Conservation (phyloP, 139 green algal species). For the Closterium sp. region DNA sequence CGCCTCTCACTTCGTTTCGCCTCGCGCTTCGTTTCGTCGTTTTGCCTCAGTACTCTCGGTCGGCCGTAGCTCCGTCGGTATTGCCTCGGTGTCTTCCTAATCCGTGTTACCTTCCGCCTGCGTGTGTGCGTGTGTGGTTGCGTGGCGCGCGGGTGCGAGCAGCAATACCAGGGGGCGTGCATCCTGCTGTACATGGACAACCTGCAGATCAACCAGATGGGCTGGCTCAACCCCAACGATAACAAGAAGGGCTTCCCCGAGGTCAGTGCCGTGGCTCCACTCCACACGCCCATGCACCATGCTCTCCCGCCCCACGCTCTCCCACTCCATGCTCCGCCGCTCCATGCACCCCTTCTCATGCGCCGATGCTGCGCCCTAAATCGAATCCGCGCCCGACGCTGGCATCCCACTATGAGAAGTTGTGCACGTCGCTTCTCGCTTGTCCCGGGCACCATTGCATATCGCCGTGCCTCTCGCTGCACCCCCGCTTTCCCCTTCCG, state of each 20-base stretch:
- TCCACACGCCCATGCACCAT: too few relatives aligned
- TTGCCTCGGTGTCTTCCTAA: background rate
- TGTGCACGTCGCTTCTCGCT: too few relatives aligned
- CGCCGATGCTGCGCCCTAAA: background rate
- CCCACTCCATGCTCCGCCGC: too few relatives aligned
- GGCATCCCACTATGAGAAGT: too few relatives aligned
- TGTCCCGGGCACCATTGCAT: too few relatives aligned
- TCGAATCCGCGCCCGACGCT: too few relatives aligned
- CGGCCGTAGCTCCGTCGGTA: too few relatives aligned
- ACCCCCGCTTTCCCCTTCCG: too few relatives aligned
- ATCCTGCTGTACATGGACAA: background rate
- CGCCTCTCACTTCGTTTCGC: background rate
- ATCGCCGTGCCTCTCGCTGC: too few relatives aligned
- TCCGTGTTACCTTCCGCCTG: background rate
- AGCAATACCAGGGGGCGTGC: background rate
- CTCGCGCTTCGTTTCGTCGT: too few relatives aligned
- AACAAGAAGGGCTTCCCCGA: background rate
- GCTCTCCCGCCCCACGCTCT: too few relatives aligned
- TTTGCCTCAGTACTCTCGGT: too few relatives aligned
- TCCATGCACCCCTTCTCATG: background rate
- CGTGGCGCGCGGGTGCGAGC: background rate
- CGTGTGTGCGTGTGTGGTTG: background rate
- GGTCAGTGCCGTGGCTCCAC: background rate
- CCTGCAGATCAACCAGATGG: background rate
- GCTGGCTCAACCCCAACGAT: background rate